Conservation (phyloP, 2,329 filamentous ascomycete genomes). For the Aspergillus sp. region DNA sequence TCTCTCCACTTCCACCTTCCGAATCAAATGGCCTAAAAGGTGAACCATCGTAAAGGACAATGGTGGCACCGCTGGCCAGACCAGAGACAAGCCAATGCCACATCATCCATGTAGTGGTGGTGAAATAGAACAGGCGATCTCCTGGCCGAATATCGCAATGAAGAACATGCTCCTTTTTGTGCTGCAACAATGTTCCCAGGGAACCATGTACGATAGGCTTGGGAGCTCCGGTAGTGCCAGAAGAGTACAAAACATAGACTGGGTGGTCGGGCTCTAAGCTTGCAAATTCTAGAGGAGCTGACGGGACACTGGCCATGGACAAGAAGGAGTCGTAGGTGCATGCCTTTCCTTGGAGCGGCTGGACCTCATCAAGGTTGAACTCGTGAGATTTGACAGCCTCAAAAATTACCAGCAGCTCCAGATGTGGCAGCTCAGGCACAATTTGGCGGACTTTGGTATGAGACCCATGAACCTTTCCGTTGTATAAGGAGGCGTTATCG, state of each 20-base stretch:
- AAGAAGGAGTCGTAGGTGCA: conserved; percentile 44
- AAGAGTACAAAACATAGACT: conserved; percentile 89
- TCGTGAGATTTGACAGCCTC: conserved; percentile 51
- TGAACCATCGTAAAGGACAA: conserved; percentile 88
- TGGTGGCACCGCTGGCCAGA: conserved; percentile 73
- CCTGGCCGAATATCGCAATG: conserved; percentile 73
- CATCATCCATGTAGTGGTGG: conserved; percentile 98
- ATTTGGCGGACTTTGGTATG: conserved; percentile 76
- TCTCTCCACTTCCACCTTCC: conserved; percentile 59
- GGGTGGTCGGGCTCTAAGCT: conserved; percentile 81
- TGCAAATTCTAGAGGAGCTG: conserved; percentile 57
- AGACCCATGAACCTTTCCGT: conserved; percentile 82
- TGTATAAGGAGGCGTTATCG: conserved; percentile 85
- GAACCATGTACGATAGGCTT: conserved; percentile 95
- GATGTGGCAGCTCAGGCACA: conserved; percentile 58
- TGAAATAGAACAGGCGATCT: conserved; percentile 86
- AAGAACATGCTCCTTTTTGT: conserved; percentile 92
- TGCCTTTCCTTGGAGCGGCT: conserved; percentile 32
- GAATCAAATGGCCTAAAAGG: conserved; percentile 68
- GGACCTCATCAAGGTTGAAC: conserved; percentile 31
- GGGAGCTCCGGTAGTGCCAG: conserved; percentile 78
- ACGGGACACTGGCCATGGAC: conserved; percentile 32
- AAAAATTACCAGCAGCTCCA: conserved; percentile 71
- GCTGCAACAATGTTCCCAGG: conserved; percentile 84
- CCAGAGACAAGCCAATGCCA: conserved; percentile 95